A percentile compares a stretch with the other conserved stretches of the same genome.
Conservation (phyloP, 1,284 basidiomycete genomes). For the Caloboletus firmus region DNA sequence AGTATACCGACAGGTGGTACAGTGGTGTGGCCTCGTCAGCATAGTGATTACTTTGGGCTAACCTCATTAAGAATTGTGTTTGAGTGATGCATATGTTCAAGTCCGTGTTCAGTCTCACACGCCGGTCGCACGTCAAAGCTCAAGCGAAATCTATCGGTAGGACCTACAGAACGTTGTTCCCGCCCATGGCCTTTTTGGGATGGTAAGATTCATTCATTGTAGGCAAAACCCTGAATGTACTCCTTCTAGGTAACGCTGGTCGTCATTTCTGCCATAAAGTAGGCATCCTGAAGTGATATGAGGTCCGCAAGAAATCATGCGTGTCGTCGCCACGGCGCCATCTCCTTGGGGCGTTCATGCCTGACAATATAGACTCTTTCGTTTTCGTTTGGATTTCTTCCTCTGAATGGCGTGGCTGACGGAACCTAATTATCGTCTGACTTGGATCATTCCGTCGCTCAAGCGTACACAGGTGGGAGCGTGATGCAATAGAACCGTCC, state of each 20-base stretch:
- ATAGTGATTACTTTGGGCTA: slow-evolving; percentile 13
- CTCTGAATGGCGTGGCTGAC: slow-evolving; percentile 8
- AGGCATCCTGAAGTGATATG: slow-evolving; percentile 4
- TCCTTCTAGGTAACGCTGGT: slow-evolving; percentile 12
- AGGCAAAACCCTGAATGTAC: slow-evolving; percentile 4
- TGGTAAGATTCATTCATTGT: slow-evolving; percentile 9
- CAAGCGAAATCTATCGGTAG: not conserved
- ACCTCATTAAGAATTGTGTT: not conserved
- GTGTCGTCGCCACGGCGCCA: slow-evolving; percentile 2
- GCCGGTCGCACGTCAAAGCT: not conserved
- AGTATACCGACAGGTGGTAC: not conserved
- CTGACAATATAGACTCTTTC: slow-evolving; percentile 20
- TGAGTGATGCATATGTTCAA: not conserved
- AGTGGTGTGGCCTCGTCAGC: slow-evolving; percentile 24
- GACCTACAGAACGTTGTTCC: not conserved
- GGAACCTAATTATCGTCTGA: slow-evolving; percentile 9
- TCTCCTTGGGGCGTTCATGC: slow-evolving; percentile 19
- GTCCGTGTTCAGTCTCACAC: not conserved
- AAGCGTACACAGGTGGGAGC: not conserved
- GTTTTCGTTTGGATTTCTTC: slow-evolving; percentile 2
- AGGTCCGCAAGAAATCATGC: not conserved
- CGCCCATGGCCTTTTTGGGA: slow-evolving; percentile 4
- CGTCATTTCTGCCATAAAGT: slow-evolving; percentile 12
- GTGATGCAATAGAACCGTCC: not conserved
- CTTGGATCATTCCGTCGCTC: slow-evolving; percentile 15